Percentiles rank a stretch among this genome's conserved stretches.
These are phyloP conservation scores for Spatholobus suberectus DNA, from an alignment of 306 rosid genomes.

Conservation along the genomic window DNA sequence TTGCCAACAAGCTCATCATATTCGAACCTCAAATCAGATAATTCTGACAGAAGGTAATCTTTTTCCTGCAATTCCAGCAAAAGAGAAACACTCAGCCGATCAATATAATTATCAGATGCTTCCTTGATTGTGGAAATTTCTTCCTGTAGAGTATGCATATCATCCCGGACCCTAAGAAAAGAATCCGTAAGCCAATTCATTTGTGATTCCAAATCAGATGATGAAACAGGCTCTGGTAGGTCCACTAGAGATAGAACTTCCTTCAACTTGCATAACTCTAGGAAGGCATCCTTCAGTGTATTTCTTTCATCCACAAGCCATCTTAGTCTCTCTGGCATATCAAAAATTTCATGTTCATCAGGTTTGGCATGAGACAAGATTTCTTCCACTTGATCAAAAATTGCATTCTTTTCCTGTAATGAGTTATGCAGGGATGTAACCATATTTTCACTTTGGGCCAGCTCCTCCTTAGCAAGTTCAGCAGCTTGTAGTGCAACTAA, in stretches of 20 bases:
- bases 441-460: conserved; percentile 59
- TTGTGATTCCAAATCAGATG: conserved; percentile 73
- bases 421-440: conserved; percentile 71
- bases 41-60: conserved; percentile 69
- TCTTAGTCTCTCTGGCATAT: conserved; percentile 68
- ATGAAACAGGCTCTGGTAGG: conserved; percentile 74
- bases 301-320: conserved; percentile 77
- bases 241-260: conserved; percentile 58
- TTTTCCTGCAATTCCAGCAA: conserved; percentile 71
- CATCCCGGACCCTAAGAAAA: conserved; percentile 58
- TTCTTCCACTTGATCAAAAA: conserved; percentile 65
- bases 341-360: conserved; percentile 58
- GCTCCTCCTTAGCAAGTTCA: conserved; percentile 66
- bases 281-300: conserved; percentile 57
- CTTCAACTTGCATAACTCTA: conserved; percentile 65
- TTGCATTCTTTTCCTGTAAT: conserved; percentile 54
- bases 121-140: conserved; percentile 66
- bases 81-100: conserved; percentile 63
- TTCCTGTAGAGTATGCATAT: conserved; percentile 52
- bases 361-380: conserved; percentile 62
- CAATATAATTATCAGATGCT: conserved; percentile 62
- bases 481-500: conserved; percentile 79
- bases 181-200: conserved; percentile 75
- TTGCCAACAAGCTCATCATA: conserved; percentile 57
- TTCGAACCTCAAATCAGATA: conserved; percentile 61